Conservation (phyloP, 345 rosid genomes). For the Hibiscus tridactylites region DNA sequence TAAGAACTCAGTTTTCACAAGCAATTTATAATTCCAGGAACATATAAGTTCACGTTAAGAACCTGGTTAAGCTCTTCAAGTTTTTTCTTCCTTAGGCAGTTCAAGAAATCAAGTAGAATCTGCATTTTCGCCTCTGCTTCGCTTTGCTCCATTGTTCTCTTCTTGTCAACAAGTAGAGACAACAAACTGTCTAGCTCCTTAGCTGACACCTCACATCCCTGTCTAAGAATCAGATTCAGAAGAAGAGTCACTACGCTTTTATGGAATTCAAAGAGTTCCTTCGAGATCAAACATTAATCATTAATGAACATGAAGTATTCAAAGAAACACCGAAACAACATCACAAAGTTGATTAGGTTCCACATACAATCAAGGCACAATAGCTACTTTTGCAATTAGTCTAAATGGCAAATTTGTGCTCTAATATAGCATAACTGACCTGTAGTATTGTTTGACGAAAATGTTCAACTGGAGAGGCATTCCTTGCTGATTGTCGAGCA, state of each 20-base stretch:
- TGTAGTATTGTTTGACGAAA: constrained; percentile 35
- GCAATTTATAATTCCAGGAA: neutral
- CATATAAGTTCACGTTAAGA: neutral
- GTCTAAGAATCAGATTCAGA: constrained; percentile 28
- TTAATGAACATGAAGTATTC: neutral
- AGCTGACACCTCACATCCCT: constrained; percentile 38
- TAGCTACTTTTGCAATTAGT: neutral
- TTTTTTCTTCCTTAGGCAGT: constrained; percentile 30
- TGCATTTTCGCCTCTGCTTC: constrained; percentile 36
- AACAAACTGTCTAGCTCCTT: constrained; percentile 34
- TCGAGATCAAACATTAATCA: neutral
- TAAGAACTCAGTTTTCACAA: neutral
- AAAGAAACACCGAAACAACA: neutral
- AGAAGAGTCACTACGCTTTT: neutral
- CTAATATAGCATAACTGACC: constrained; percentile 25
- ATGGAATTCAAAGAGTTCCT: neutral
- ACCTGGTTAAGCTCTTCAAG: constrained; percentile 38
- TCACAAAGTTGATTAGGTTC: neutral
- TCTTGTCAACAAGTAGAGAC: constrained; percentile 30
- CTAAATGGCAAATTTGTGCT: neutral
- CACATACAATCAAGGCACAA: neutral
- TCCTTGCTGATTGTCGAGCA: constrained; percentile 29
- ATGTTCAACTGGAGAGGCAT: constrained; percentile 36
- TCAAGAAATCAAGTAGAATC: constrained; percentile 33
- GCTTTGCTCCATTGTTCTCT: constrained; percentile 31